Evolutionary conservation across 352 stramenopile species (phyloP), one percentile per base, ranked within the genome.

Genomic region (Phytophthora capsici): DNA sequence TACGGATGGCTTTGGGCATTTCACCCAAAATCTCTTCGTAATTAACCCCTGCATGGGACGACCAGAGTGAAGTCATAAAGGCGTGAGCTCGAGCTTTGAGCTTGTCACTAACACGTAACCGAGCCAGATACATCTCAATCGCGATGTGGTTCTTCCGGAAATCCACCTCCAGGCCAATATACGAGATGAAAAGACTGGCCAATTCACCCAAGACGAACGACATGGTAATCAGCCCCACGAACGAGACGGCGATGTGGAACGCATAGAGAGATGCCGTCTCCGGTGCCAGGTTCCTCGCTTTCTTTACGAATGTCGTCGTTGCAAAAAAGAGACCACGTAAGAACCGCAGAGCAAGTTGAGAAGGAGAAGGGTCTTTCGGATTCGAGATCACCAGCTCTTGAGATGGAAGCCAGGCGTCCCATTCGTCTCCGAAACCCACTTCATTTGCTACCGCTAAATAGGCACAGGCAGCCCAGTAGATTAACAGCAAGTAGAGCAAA

Each of bases 81-180:
- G 54, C 52, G 19, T 80, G 64, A 14, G 71, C 66, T 9, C 80
- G 75, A 2, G 52, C 25, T 22, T 69, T 76, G 1, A 89, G 59
- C 14, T 37, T 36, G 1, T 59, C 55, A 28, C 71, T 82, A 19
- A 86, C 66, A 2, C 61, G 53, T 25, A 70, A 63, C 13, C 76
- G 74, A 13, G 66, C 62, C 5, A 89, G 34, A 30, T 79, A 89
- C 16, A 77, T 47, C 41, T 82, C 64, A 2, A 87, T 66, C 2
- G 77, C 76, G 20, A 86, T 80, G 52, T 88, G 74, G 20, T 85
- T 76, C 38, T 86, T 86, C 34, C 78, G 80, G 40, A 89, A 89
- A 28, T 82, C 67, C 14, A 89, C 75, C 46, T 89, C 76, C 17
- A 86, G 72, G 16, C 77, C 74, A 45, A 83, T 87, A 48, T 67